Evolutionary conservation across 495 filamentous ascomycete genomes (phyloP).

Genomic region (Jackrogersella multiformis): DNA sequence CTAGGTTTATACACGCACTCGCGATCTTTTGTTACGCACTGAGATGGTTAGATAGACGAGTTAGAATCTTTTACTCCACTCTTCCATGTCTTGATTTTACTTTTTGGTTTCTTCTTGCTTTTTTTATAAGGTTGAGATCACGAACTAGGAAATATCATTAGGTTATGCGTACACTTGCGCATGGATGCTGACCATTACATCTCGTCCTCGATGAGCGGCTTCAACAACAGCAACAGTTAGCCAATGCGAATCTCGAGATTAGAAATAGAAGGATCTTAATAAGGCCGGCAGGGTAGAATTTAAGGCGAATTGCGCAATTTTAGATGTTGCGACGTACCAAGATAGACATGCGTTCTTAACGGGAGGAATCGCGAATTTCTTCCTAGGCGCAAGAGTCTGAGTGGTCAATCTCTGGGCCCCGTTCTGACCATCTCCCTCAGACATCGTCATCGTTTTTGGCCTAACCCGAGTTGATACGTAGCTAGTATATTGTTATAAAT

Average conservation of each 20-base stretch:
- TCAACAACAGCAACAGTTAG: conserved; percentile 23
- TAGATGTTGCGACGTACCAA: conserved; percentile 57
- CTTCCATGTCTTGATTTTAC: not conserved
- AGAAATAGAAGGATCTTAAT: not conserved
- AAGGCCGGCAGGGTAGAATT: not conserved
- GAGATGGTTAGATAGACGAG: conserved; percentile 20
- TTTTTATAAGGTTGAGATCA: not conserved
- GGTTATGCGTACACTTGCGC: conserved; percentile 61
- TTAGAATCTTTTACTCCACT: not conserved
- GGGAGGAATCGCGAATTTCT: conserved; percentile 61
- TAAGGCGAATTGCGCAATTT: conserved; percentile 21
- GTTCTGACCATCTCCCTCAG: conserved; percentile 36
- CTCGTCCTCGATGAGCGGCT: conserved; percentile 67
- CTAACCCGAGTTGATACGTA: conserved; percentile 7
- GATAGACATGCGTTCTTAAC: conserved; percentile 70
- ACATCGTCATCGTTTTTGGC: conserved; percentile 33
- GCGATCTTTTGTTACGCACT: conserved; percentile 64
- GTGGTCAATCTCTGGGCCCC: conserved; percentile 36
- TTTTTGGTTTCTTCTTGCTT: not conserved
- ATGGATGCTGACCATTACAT: conserved; percentile 66
- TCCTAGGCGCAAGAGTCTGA: conserved; percentile 40
- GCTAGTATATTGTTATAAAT: too few relatives aligned
- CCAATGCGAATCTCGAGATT: conserved; percentile 13
- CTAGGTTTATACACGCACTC: conserved; percentile 66
- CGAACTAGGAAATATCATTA: conserved; percentile 4